Conservation (phyloP, 2,329 filamentous ascomycete genomes). For the Beauveria brongniartii region DNA sequence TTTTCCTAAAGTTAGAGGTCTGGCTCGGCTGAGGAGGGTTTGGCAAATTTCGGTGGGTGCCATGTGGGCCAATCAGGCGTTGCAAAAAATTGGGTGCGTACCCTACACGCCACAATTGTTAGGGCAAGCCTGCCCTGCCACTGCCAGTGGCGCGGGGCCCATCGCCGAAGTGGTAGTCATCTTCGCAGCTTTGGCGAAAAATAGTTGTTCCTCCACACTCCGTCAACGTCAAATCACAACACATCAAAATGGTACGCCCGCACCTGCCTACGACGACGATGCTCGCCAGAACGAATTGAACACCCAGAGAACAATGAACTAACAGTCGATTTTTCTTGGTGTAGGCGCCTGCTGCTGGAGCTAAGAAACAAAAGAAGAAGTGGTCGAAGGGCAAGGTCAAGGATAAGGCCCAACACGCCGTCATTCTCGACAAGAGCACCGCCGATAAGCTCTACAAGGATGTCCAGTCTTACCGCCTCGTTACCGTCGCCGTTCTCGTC, state of each 20-base stretch:
- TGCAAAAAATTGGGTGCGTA: slow-evolving; percentile 21
- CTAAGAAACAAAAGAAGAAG: slow-evolving; percentile 42
- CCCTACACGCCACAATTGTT: slow-evolving; percentile 23
- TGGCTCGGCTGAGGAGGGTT: slow-evolving; percentile 23
- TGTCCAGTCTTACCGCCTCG: slow-evolving; percentile 99
- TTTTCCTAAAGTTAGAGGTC: slow-evolving; percentile 28
- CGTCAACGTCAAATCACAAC: slow-evolving; percentile 32
- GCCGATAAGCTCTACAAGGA: slow-evolving; percentile 99
- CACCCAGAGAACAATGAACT: slow-evolving; percentile 10
- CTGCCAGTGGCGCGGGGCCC: slow-evolving; percentile 15
- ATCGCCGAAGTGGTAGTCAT: slow-evolving; percentile 21
- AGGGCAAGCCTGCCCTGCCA: slow-evolving; percentile 35
- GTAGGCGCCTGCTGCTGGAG: slow-evolving; percentile 34
- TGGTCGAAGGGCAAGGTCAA: slow-evolving; percentile 68
- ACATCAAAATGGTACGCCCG: slow-evolving; percentile 35
- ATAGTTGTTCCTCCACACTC: slow-evolving; percentile 26
- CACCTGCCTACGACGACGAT: slow-evolving; percentile 9
- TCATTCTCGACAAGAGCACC: slow-evolving; percentile 96
- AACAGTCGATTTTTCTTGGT: slow-evolving; percentile 8
- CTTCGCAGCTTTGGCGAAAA: slow-evolving; percentile 22
- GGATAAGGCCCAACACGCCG: slow-evolving; percentile 99
- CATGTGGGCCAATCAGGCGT: slow-evolving; percentile 27
- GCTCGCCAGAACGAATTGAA: slow-evolving; percentile 11
- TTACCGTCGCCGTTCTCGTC: slow-evolving; percentile 97
- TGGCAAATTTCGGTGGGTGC: slow-evolving; percentile 30